Evolutionary conservation across 2,329 filamentous ascomycete species (phyloP).

Genomic region (Claviceps sp.): DNA sequence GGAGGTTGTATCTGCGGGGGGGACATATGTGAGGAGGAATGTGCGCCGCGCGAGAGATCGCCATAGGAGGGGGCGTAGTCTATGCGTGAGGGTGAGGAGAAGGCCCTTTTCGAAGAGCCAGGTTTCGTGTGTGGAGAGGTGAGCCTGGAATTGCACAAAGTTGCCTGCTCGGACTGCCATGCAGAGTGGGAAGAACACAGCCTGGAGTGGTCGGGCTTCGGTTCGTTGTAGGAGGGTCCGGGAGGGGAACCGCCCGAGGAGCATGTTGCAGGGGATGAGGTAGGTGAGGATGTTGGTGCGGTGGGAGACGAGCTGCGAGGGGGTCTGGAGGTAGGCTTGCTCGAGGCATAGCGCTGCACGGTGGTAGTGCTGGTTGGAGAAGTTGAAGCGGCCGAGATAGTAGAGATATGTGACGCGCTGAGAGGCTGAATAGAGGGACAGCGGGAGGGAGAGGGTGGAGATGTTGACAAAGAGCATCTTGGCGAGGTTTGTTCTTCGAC

Average conservation of each 20-base stretch:
- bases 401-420: conserved; percentile 90
- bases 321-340: conserved; percentile 62
- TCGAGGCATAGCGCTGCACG: conserved; percentile 64
- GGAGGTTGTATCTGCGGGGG: conserved; percentile 39
- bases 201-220: conserved; percentile 43
- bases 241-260: conserved; percentile 73
- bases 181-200: conserved; percentile 62
- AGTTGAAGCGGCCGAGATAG: conserved; percentile 82
- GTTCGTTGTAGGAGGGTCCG: conserved; percentile 50
- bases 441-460: conserved; percentile 64
- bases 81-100: conserved; percentile 60
- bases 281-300: conserved; percentile 70
- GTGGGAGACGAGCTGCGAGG: conserved; percentile 51
- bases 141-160: conserved; percentile 56
- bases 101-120: conserved; percentile 71
- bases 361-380: conserved; percentile 71
- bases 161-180: conserved; percentile 60
- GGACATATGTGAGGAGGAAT: conserved; percentile 67
- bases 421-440: conserved; percentile 68
- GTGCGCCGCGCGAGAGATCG: conserved; percentile 64
- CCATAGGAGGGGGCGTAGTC: conserved; percentile 74
- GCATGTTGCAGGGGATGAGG: conserved; percentile 68
- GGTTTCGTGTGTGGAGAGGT: conserved; percentile 47
- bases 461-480: conserved; percentile 87
- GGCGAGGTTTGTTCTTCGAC: conserved; percentile 68